These are phyloP conservation scores for Hypoxylon sp. DNA, from an alignment of 2,329 filamentous ascomycete genomes.

Conservation along the genomic window DNA sequence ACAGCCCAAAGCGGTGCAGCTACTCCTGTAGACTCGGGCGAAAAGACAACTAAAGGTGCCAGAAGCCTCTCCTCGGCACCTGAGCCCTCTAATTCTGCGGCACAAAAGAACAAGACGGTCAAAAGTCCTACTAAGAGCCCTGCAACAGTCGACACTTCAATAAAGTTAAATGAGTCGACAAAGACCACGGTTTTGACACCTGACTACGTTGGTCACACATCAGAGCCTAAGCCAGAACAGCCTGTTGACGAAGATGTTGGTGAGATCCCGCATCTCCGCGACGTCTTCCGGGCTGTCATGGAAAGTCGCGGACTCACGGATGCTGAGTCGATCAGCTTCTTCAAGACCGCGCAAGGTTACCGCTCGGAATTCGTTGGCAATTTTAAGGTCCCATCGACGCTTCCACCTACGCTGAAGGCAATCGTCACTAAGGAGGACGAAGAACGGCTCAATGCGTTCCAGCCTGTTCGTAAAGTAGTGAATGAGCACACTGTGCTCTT, in stretches of 20 bases:
- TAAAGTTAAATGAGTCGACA: conserved; percentile 55
- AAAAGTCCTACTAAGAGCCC: conserved; percentile 51
- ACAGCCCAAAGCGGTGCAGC: conserved; percentile 47
- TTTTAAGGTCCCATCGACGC: conserved; percentile 48
- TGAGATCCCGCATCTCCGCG: conserved; percentile 52
- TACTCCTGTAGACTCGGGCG: conserved; percentile 43
- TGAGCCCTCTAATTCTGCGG: conserved; percentile 48
- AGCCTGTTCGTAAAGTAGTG: conserved; percentile 72
- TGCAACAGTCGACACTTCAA: conserved; percentile 52
- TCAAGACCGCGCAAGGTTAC: conserved; percentile 57
- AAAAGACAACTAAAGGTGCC: conserved; percentile 44
- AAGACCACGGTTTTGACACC: conserved; percentile 56
- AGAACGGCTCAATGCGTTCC: conserved; percentile 67
- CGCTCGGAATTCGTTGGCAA: conserved; percentile 54
- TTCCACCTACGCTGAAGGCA: conserved; percentile 60
- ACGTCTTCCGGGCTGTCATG: conserved; percentile 59
- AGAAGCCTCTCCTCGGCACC: conserved; percentile 33
- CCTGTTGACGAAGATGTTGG: conserved; percentile 53
- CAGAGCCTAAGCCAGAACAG: conserved; percentile 51
- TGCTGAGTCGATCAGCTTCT: conserved; percentile 58
- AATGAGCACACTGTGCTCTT: conserved; percentile 79
- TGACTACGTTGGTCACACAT: conserved; percentile 52
- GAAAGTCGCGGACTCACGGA: conserved; percentile 55
- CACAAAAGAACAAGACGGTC: conserved; percentile 45
- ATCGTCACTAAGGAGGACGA: conserved; percentile 70